Base-by-base conservation (phyloP, 306 rosid genomes). In the Calophaca sinica region DNA sequence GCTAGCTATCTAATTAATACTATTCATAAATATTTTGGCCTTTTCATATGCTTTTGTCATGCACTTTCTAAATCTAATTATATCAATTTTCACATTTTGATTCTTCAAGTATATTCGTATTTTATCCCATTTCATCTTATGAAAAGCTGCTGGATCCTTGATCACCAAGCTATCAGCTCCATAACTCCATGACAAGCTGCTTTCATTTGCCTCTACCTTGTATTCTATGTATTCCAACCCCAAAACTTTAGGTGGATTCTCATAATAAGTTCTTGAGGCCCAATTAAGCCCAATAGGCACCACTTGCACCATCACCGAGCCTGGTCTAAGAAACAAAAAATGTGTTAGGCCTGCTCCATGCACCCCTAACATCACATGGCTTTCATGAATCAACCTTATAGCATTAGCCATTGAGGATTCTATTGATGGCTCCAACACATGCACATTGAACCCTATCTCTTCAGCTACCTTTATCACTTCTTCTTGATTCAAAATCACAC, bases 331-430 rank as follows among this genome's bases (percentile, higher is more conserved):
- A 62, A 90, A 88, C 65, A 88, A 28, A 0, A 48, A 44, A 64
- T 85, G 81, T 10, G 94, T 89, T 5, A 87, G 62, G 2, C 82
- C 90, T 0, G 85, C 86, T 1, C 96, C 90, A 42, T 87, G 96
- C 1, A 89, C 84, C 2, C 90, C 92, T 4, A 88, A 33, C 73
- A 86, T 5, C 1, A 45, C 89, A 59, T 88, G 74, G 42, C 86
- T 82, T 2, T 65, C 33, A 36, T 84, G 81, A 9, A 84, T 7
- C 39, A 80, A 1, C 44, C 41, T 57, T 35, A 50, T 84, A 7
- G 60, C 31, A 4, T 80, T 3, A 0, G 39, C 45, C 72, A 86
- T 20, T 4, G 68, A 39, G 3, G 42, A 35, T 0, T 70, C 9
- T 4, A 7, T 42, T 3, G 70, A 67, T 31, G 85, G 75, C 35